These are phyloP conservation scores for Dothistroma pini DNA, from an alignment of 2,329 filamentous ascomycete species.

Conservation along the genomic window DNA sequence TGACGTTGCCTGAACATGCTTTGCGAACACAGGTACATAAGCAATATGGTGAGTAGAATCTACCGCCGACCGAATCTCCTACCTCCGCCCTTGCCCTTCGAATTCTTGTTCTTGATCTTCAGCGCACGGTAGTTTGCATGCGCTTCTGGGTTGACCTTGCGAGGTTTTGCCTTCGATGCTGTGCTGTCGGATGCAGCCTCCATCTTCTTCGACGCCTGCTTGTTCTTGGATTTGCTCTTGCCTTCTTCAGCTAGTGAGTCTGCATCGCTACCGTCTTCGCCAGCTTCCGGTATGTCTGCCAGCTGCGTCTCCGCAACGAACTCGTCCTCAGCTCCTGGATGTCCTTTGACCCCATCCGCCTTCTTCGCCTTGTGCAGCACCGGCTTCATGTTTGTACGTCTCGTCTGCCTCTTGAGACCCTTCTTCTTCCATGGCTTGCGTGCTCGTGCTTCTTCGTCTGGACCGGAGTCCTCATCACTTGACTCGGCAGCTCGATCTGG, in stretches of 20 bases:
- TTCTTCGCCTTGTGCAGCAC: constrained; percentile 33
- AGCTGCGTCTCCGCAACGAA: constrained; percentile 24
- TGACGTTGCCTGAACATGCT: too few relatives aligned
- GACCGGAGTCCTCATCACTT: constrained; percentile 57
- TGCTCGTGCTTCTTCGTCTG: constrained; percentile 36
- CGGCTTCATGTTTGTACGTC: constrained; percentile 55
- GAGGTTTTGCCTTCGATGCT: constrained; percentile 37
- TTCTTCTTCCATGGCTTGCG: constrained; percentile 73
- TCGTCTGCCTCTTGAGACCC: constrained; percentile 74
- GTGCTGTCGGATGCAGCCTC: constrained; percentile 1
- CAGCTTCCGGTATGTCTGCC: not conserved
- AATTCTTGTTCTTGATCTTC: constrained; percentile 51
- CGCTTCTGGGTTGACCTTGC: constrained; percentile 45
- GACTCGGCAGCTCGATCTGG: constrained; percentile 40
- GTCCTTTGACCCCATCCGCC: constrained; percentile 20
- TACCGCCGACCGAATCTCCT: constrained; percentile 31
- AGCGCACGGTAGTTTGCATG: constrained; percentile 48
- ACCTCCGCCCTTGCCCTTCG: constrained; percentile 42
- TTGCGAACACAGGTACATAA: not conserved
- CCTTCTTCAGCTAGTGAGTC: constrained; percentile 5
- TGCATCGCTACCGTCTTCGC: constrained; percentile 2
- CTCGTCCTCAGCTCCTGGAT: constrained; percentile 15
- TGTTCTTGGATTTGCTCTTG: constrained; percentile 3
- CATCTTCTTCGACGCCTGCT: constrained; percentile 7
- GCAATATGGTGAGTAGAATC: not conserved